Evolutionary conservation across 2,329 filamentous ascomycete species (phyloP).

Genomic region (Ophioceras dolichostomum): DNA sequence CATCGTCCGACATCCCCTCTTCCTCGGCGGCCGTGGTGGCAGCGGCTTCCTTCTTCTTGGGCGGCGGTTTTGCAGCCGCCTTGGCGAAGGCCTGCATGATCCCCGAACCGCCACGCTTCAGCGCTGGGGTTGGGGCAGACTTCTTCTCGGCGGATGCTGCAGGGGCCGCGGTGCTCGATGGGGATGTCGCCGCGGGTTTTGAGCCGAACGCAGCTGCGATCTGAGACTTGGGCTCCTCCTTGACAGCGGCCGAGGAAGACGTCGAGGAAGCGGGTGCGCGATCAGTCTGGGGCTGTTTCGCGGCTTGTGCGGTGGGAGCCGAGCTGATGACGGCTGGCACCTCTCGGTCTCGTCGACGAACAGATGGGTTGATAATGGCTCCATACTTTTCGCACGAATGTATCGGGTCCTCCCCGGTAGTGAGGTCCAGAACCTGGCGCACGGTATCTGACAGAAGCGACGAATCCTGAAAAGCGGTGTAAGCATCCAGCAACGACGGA

Average conservation of each 20-base stretch:
- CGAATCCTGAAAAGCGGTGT: constrained; percentile 47
- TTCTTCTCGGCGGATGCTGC: constrained; percentile 19
- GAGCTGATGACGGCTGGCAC: constrained; percentile 7
- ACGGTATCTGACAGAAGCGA: constrained; percentile 60
- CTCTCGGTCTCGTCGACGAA: constrained; percentile 37
- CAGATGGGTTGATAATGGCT: constrained; percentile 60
- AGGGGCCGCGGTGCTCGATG: constrained; percentile 22
- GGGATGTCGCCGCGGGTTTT: constrained; percentile 10
- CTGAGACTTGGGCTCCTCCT: constrained; percentile 21
- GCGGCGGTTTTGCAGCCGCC: constrained; percentile 30
- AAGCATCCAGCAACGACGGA: no score
- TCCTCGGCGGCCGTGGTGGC: constrained; percentile 21
- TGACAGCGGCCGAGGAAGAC: constrained; percentile 11
- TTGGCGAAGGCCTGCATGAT: constrained; percentile 76
- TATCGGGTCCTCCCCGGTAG: constrained; percentile 45
- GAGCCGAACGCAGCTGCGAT: constrained; percentile 2
- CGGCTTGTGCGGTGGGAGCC: no score
- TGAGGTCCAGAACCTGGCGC: constrained; percentile 45
- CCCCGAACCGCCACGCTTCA: constrained; percentile 50
- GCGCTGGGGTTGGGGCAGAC: constrained; percentile 14
- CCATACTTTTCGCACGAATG: constrained; percentile 53
- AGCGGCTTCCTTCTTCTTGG: constrained; percentile 30
- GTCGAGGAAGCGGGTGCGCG: no score
- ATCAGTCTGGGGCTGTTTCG: no score
- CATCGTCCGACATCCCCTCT: constrained; percentile 36